Base-by-base conservation (phyloP, 345 rosid genomes). In the Ceriops zippeliana region DNA sequence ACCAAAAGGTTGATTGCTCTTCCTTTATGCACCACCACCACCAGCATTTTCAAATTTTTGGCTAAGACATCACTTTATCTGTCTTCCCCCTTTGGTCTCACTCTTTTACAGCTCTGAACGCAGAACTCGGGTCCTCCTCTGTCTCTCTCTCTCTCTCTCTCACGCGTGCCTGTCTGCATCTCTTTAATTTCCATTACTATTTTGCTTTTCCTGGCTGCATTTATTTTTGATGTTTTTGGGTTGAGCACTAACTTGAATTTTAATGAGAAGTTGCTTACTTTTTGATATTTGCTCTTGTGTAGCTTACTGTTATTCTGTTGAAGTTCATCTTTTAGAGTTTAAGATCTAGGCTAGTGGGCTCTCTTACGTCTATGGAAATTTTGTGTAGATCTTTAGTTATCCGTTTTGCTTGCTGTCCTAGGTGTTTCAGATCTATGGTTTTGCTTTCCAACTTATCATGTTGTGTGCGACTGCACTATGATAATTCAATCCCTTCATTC, bases 381-480 rank as follows among this genome's bases (percentile, higher is more conserved):
- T 73, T 56, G 54, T 56, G 73, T 77, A 76, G 78, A 84, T 82
- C 83, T 70, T 77, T 66, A 52, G 52, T 68, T 28, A 58, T 56
- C 65, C 66, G 34, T 31, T 56, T 63, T 4, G 56, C 31, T 73
- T 60, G 60, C n/a, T 76, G 61, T 53, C 34, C 21, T 75, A 24
- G 26, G 34, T 57, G 67, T 31, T 59, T 58, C 80, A 76, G 86
- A 87, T 87, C 86, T 81, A 68, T 26, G 76, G 60, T 61, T 63
- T 65, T 9, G 27, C 32, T 2, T 27, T 65, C 30, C 47, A 38
- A 11, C 49, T 70, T 62, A 42, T 62, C 52, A 49, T 73, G 27
- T 51, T 49, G 28, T 64, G 64, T 32, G 5, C 30, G 21, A 53
- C 32, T 53, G 32, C 34, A 16, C 9, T 22, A 1, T 53, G 49